A percentile compares a stretch with the other conserved stretches of the same genome.
These are phyloP conservation scores for Flaveria linearis DNA, from an alignment of 129 eudicot genomes.

Conservation along the genomic window DNA sequence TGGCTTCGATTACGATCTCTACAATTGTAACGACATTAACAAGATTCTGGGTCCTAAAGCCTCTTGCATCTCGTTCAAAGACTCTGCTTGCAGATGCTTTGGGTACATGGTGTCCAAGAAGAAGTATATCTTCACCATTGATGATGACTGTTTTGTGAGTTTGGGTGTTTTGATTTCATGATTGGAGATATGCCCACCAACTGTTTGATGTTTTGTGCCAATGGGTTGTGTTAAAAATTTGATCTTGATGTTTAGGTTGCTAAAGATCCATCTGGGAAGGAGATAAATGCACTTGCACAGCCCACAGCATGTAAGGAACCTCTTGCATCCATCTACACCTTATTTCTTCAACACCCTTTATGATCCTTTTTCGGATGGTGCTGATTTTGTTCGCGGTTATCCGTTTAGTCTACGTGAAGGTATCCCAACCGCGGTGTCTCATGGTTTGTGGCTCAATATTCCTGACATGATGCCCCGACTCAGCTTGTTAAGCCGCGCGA, in stretches of 20 bases:
- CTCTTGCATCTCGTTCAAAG: slow-evolving; percentile 43
- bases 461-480: slow-evolving; percentile 66
- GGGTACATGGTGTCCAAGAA: slow-evolving; percentile 12
- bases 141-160: slow-evolving; percentile 58
- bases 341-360: no score
- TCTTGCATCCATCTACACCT: no score
- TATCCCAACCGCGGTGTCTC: slow-evolving; percentile 53
- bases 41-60: slow-evolving; percentile 46
- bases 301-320: no score
- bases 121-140: no score
- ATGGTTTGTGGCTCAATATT: slow-evolving; percentile 68
- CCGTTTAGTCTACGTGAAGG: slow-evolving; percentile 68
- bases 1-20: slow-evolving; percentile 75
- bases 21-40: slow-evolving; percentile 78
- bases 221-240: no score
- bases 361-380: slow-evolving; percentile 27
- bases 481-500: background rate
- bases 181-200: no score
- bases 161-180: no score
- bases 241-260: no score
- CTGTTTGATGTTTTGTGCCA: no score
- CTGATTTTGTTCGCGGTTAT: slow-evolving; percentile 62
- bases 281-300: no score
- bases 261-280: no score
- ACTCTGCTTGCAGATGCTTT: slow-evolving; percentile 40